Base-by-base conservation (phyloP, 2,329 filamentous ascomycete genomes). In the Fusarium heterosporum region DNA sequence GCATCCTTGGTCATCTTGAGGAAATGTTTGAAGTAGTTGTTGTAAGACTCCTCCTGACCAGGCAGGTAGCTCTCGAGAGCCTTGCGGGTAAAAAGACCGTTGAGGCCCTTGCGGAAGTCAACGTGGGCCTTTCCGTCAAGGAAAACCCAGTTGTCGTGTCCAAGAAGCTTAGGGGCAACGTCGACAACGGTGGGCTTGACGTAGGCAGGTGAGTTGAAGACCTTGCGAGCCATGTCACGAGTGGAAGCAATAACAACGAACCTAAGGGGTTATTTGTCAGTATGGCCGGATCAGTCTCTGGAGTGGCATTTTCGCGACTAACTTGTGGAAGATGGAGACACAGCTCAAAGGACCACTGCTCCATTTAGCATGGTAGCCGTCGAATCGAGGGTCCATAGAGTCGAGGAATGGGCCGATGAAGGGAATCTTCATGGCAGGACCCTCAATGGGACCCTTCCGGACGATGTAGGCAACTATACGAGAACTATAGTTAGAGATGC, bases 321-420 rank as follows among this genome's bases (percentile, higher is more conserved):
- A 97, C 93, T 98, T 99, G 88, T 99, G 96, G 84, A 99, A 99
- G 74, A 99, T 93, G 4, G 94, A 97, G 64, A 99, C 96, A 76
- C 96, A 99, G 84, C 94, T 97, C 72, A 99, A 84, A 46, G 92
- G 90, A 45, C 92, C 96, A 75, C 93, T 97, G 73, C 86, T 79
- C 96, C 96, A 99, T 85, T 98, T 97, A 63, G 86, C 90, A 78
- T 94, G 87, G 82, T 99, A 99, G 75, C 94, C 88, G 63, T 90
- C 89, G 78, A 97, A 98, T 75, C 95, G 93, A 58, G 96, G 96
- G 78, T 97, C 90, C 73, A 98, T 84, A 28, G 93, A 97, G 76
- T 97, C 84, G 57, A 98, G 85, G 80, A 99, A 98, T 7, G 96
- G 95, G n/a, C 96, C 96, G 78, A 98, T 93, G 75, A 96, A 95